Evolutionary conservation across 768 basidiomycete genomes (phyloP).

Genomic region (Hypsizygus marmoreus): DNA sequence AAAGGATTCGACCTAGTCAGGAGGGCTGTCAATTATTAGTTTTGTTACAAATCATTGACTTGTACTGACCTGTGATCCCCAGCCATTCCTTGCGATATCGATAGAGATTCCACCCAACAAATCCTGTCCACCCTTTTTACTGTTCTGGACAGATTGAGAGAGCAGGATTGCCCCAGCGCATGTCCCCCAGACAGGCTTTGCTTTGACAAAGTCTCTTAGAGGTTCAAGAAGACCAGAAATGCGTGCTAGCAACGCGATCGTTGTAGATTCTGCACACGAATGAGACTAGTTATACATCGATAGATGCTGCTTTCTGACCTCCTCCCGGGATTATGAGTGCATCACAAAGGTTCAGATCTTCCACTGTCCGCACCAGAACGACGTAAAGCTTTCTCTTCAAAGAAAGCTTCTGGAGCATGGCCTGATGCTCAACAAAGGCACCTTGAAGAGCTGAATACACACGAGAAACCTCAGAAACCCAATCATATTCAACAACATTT

Average conservation of each 20-base stretch:
- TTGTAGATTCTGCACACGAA: slow-evolving; percentile 74
- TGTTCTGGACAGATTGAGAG: slow-evolving; percentile 68
- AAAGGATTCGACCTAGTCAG: slow-evolving; percentile 81
- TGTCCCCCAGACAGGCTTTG: slow-evolving; percentile 89
- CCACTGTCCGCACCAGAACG: slow-evolving; percentile 67
- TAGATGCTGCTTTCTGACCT: slow-evolving; percentile 41
- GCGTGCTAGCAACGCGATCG: slow-evolving; percentile 78
- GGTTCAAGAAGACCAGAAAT: slow-evolving; percentile 81
- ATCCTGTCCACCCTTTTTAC: slow-evolving; percentile 88
- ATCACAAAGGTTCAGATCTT: slow-evolving; percentile 76
- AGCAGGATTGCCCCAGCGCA: slow-evolving; percentile 95
- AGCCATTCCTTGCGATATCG: slow-evolving; percentile 85
- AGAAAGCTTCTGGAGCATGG: slow-evolving; percentile 60
- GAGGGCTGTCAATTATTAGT: not conserved
- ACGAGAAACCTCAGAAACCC: slow-evolving; percentile 8
- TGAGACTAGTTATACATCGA: not conserved
- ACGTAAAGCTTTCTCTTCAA: slow-evolving; percentile 46
- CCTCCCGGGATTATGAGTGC: slow-evolving; percentile 95
- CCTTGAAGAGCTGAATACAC: slow-evolving; percentile 80
- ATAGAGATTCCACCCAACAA: slow-evolving; percentile 80
- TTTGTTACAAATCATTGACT: not conserved
- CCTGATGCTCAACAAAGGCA: slow-evolving; percentile 87
- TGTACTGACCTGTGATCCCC: slow-evolving; percentile 81
- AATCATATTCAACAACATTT: not conserved
- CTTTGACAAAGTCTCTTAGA: slow-evolving; percentile 67